Conservation (phyloP, 2,329 filamentous ascomycete species). For the Ophiostoma ulmi region DNA sequence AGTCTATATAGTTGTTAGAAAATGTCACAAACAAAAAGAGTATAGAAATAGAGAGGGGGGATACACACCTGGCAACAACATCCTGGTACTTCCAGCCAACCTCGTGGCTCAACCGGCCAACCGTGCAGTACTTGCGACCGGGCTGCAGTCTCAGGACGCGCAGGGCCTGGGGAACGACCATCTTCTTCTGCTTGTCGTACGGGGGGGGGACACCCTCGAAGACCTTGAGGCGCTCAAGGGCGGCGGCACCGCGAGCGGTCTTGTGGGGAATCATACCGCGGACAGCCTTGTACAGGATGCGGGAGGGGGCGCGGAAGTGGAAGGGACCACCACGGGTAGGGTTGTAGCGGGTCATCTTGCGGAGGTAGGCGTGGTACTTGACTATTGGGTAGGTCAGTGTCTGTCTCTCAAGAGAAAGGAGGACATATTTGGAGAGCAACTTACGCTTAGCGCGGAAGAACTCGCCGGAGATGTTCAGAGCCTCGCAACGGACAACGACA, state of each 20-base stretch:
- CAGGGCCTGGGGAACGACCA: constrained; percentile 97
- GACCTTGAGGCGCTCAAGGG: constrained; percentile 97
- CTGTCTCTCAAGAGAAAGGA: background rate
- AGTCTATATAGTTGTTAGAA: constrained; percentile 55
- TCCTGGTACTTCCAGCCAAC: constrained; percentile 99
- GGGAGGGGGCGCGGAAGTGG: constrained; percentile 98
- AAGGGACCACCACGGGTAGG: constrained; percentile 99
- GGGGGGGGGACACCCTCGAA: constrained; percentile 99
- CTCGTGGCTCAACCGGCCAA: constrained; percentile 95
- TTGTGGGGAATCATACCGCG: constrained; percentile 99
- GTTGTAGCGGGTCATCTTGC: constrained; percentile 99
- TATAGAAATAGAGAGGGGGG: background rate
- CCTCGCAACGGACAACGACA: constrained; percentile 96
- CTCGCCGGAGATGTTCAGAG: constrained; percentile 99
- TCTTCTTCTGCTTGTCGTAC: constrained; percentile 99
- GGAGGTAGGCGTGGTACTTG: constrained; percentile 99
- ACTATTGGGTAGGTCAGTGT: constrained; percentile 51
- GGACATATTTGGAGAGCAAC: constrained; percentile 42
- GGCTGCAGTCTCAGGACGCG: constrained; percentile 95
- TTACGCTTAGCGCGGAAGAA: constrained; percentile 99
- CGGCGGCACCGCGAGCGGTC: constrained; percentile 93
- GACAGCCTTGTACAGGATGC: constrained; percentile 99
- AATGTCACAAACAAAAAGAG: background rate
- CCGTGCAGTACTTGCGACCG: constrained; percentile 99
- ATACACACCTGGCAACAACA: constrained; percentile 87